Conservation (phyloP, 139 green algal genomes). For the Closterium sp. region DNA sequence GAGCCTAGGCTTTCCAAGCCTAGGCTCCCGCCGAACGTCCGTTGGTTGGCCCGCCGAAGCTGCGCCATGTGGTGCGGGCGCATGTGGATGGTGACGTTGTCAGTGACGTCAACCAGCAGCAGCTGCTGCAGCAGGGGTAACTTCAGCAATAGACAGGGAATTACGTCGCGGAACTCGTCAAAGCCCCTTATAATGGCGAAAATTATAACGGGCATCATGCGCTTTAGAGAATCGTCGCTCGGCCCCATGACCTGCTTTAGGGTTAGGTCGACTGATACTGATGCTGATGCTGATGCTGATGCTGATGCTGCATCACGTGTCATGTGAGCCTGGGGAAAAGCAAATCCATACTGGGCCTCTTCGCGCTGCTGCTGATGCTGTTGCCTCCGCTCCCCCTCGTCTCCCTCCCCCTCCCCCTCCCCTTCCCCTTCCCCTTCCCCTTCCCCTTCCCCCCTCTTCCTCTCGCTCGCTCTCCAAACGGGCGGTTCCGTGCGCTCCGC, state of each 20-base stretch:
- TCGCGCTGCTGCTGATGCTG: neutral
- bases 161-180: constrained; percentile 1
- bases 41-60: neutral
- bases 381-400: neutral
- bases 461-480: neutral
- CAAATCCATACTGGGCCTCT: neutral
- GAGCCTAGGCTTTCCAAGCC: neutral
- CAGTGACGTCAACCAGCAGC: neutral
- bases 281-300: neutral
- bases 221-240: neutral
- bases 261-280: neutral
- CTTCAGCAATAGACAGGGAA: neutral
- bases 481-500: neutral
- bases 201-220: neutral
- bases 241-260: neutral
- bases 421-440: no score
- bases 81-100: constrained; percentile 7
- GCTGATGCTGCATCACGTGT: neutral
- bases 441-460: neutral
- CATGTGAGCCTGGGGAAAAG: neutral
- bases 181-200: constrained; percentile 10
- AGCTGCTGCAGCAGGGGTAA: constrained; percentile 1
- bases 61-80: neutral
- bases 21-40: neutral
- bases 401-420: neutral